phyloP scores from a whole-genome alignment of 148 eudicot genomes.

The Spergularia marina region DNA sequence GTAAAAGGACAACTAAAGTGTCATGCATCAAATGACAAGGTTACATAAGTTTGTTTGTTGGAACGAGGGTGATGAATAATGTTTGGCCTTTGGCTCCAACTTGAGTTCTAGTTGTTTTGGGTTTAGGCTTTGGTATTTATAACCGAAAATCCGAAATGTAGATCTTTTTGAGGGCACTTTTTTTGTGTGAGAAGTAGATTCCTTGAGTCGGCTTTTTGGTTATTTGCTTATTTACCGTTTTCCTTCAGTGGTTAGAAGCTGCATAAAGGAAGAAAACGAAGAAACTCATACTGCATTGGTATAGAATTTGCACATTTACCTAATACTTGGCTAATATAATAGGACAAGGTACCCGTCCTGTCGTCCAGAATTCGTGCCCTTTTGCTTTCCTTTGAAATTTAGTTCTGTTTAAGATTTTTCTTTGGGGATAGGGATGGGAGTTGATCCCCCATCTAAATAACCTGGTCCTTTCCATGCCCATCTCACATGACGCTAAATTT shows the following conservation, averaged over 20 bases:
- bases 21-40: background rate
- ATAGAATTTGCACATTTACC: too few relatives aligned
- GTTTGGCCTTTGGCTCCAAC: background rate
- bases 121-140: too few relatives aligned
- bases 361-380: background rate
- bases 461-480: conserved; percentile 13
- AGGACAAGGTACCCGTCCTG: background rate
- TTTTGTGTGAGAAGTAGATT: too few relatives aligned
- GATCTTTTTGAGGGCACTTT: too few relatives aligned
- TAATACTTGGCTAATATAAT: too few relatives aligned
- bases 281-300: too few relatives aligned
- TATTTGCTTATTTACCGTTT: too few relatives aligned
- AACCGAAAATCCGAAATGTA: too few relatives aligned
- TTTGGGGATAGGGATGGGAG: conserved; percentile 11
- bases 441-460: conserved; percentile 20
- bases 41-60: background rate
- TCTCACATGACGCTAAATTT: background rate
- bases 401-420: background rate
- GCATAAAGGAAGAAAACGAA: too few relatives aligned
- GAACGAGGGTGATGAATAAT: background rate
- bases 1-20: background rate
- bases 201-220: too few relatives aligned
- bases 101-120: too few relatives aligned
- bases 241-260: too few relatives aligned
- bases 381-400: background rate